Conservation (phyloP, 352 stramenopile species). For the Pythium periplocum region DNA sequence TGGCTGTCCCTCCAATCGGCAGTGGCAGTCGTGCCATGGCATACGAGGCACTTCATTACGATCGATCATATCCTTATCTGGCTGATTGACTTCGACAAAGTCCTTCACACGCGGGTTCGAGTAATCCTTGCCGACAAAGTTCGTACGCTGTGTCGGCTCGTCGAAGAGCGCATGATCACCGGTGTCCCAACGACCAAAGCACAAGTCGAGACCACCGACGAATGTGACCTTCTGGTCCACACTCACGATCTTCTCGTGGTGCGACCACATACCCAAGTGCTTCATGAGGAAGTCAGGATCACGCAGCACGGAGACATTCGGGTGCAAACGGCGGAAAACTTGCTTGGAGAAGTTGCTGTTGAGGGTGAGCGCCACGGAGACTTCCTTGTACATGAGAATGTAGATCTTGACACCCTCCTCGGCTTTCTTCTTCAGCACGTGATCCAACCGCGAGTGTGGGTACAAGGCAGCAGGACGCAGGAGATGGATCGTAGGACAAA, state of each 20-base stretch:
- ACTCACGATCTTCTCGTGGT: conserved; percentile 92
- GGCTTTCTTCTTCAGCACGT: conserved; percentile 61
- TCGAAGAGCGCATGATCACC: conserved; percentile 65
- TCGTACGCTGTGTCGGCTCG: conserved; percentile 30
- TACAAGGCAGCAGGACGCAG: conserved; percentile 50
- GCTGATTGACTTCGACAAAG: conserved; percentile 71
- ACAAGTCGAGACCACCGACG: conserved; percentile 87
- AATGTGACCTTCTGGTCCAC: conserved; percentile 87
- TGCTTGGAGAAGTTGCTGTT: conserved; percentile 84
- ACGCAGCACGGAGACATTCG: conserved; percentile 83
- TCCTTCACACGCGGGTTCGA: conserved; percentile 84
- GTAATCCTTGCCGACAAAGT: conserved; percentile 82
- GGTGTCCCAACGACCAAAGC: conserved; percentile 87
- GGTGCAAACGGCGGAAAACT: conserved; percentile 52
- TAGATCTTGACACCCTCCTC: conserved; percentile 85
- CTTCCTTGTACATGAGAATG: conserved; percentile 91
- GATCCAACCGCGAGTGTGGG: conserved; percentile 62
- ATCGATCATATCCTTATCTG: conserved; percentile 76
- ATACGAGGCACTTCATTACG: conserved; percentile 64
- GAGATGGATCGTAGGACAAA: conserved; percentile 82
- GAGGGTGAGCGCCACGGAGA: conserved; percentile 72
- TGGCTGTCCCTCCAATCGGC: conserved; percentile 68
- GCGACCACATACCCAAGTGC: conserved; percentile 83
- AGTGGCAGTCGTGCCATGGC: conserved; percentile 86
- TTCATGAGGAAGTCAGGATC: conserved; percentile 89